Percentiles rank a stretch among this genome's conserved stretches.
These are phyloP conservation scores for Chaetomium tenue DNA, from an alignment of 495 filamentous ascomycete genomes.

Conservation along the genomic window DNA sequence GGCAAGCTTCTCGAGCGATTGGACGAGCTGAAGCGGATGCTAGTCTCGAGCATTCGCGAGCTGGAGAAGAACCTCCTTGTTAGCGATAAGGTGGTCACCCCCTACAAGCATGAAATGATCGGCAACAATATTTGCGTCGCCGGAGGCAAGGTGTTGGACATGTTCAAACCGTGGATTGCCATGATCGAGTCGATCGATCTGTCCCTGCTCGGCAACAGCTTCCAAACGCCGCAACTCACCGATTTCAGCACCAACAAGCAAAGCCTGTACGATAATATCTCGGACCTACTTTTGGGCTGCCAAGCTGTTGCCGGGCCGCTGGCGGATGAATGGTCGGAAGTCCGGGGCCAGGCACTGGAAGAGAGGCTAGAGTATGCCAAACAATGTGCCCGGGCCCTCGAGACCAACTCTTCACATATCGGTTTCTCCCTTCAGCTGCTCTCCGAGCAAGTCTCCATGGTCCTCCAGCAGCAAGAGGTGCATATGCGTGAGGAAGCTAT, in stretches of 20 bases:
- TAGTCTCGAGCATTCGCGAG: constrained; percentile 76
- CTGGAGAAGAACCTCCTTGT: constrained; percentile 79
- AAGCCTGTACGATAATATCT: constrained; percentile 84
- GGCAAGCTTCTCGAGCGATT: constrained; percentile 72
- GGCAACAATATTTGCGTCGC: constrained; percentile 71
- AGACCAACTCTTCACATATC: constrained; percentile 82
- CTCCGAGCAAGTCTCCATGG: constrained; percentile 66
- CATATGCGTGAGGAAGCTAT: constrained; percentile 42
- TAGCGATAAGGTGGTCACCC: constrained; percentile 72
- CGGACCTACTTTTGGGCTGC: constrained; percentile 81
- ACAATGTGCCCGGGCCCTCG: constrained; percentile 71
- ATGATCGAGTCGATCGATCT: constrained; percentile 87
- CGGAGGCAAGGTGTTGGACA: constrained; percentile 74
- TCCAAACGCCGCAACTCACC: constrained; percentile 78
- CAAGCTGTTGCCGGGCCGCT: constrained; percentile 85
- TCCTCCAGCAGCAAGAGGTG: constrained; percentile 45
- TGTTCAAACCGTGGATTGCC: constrained; percentile 82
- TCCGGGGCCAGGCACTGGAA: constrained; percentile 88
- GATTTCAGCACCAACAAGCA: constrained; percentile 92
- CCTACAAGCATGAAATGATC: constrained; percentile 66
- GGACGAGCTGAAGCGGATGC: constrained; percentile 76
- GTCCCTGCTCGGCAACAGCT: constrained; percentile 65
- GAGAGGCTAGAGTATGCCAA: constrained; percentile 78
- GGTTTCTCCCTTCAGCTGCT: constrained; percentile 84
- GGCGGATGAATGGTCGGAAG: constrained; percentile 91